Evolutionary conservation across 139 green algal species (phyloP).

Genomic region (Coccomyxa sp.): DNA sequence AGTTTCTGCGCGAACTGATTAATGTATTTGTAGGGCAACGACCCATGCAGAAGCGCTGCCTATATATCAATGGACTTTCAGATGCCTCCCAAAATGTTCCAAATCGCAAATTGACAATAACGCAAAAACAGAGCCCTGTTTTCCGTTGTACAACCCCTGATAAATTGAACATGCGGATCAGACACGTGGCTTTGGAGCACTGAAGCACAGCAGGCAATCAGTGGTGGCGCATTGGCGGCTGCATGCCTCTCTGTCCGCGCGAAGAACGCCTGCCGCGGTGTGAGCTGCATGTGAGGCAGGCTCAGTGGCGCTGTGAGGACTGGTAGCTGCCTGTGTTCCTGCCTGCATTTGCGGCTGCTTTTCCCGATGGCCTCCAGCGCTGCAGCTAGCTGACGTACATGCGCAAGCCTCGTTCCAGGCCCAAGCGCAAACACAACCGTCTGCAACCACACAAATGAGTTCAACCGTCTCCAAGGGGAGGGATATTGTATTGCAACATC

Average conservation of each 20-base stretch:
- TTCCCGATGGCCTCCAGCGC: conserved; percentile 30
- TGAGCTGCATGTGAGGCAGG: background rate
- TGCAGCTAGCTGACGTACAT: conserved; percentile 38
- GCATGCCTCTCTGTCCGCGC: background rate
- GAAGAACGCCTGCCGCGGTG: background rate
- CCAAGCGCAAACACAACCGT: conserved; percentile 71
- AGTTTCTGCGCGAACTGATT: background rate
- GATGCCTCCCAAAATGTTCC: background rate
- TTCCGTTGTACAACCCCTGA: too few species aligned
- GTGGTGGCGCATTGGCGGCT: background rate
- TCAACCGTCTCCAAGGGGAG: too few species aligned
- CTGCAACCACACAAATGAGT: conserved; percentile 11
- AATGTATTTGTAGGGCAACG: background rate
- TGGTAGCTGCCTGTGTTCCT: background rate
- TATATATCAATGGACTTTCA: background rate
- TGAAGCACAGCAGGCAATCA: background rate
- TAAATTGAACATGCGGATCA: too few species aligned
- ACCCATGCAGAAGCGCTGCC: background rate
- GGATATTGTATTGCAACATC: background rate
- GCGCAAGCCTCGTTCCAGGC: conserved; percentile 35
- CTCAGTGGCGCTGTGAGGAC: background rate
- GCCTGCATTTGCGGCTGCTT: background rate
- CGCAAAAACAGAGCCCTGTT: too few species aligned
- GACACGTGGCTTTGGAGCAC: too few species aligned
- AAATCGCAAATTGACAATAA: background rate